Evolutionary conservation across 257 asterid species (phyloP).

Genomic region (Eucommia ulmoides): DNA sequence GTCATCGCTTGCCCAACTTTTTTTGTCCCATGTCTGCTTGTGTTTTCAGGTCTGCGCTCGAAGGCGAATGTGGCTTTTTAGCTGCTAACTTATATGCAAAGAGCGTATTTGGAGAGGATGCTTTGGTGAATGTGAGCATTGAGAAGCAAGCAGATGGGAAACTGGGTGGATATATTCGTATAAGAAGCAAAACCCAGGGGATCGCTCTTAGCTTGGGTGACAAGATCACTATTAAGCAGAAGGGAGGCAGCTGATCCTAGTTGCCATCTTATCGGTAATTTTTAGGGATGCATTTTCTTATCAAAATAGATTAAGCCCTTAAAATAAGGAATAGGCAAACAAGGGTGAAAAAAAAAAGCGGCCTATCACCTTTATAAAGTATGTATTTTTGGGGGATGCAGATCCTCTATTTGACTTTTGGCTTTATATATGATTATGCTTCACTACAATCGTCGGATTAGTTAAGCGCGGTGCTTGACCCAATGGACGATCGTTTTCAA

Average conservation of each 20-base stretch:
- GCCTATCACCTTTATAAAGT: too few relatives aligned
- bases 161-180: constrained; percentile 87
- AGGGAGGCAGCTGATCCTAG: constrained; percentile 89
- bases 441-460: too few relatives aligned
- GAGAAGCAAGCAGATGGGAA: constrained; percentile 88
- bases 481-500: too few relatives aligned
- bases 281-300: too few relatives aligned
- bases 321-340: too few relatives aligned
- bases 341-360: too few relatives aligned
- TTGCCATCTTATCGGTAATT: too few relatives aligned
- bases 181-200: constrained; percentile 99
- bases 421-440: too few relatives aligned
- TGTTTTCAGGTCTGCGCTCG: constrained; percentile 71
- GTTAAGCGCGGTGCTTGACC: too few relatives aligned
- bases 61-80: constrained; percentile 90
- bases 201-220: constrained; percentile 98
- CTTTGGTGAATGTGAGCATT: constrained; percentile 84
- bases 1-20: neutral
- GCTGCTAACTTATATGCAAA: constrained; percentile 95
- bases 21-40: constrained; percentile 8
- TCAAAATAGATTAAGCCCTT: too few relatives aligned
- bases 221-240: constrained; percentile 95
- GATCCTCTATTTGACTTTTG: too few relatives aligned
- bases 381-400: too few relatives aligned
- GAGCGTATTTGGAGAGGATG: constrained; percentile 98